Percentiles rank a stretch among this genome's conserved stretches.
Evolutionary conservation across 768 basidiomycete genomes (phyloP).

Genomic region (Cystobasidiopsis lactophilus): DNA sequence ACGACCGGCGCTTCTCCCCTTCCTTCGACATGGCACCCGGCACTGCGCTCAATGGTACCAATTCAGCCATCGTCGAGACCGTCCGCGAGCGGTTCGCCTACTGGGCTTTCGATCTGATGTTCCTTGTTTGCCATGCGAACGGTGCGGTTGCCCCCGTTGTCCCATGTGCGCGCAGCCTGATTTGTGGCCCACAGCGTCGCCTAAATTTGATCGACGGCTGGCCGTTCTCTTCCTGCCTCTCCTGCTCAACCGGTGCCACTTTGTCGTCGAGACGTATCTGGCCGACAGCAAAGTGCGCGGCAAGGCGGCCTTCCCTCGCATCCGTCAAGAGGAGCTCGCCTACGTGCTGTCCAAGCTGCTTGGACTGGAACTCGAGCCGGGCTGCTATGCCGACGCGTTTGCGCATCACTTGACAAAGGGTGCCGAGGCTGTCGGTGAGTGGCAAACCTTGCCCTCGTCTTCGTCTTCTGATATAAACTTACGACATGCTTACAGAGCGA

Average conservation of each 20-base stretch:
- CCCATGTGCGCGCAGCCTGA: no score
- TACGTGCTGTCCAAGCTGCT: conserved; percentile 62
- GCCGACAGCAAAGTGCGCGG: conserved; percentile 74
- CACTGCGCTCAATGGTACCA: conserved; percentile 8
- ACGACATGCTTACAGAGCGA: no score
- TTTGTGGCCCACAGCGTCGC: no score
- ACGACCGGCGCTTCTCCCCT: not conserved
- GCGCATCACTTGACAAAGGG: not conserved
- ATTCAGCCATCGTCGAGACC: conserved; percentile 10
- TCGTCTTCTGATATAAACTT: no score
- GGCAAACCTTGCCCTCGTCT: no score
- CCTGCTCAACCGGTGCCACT: conserved; percentile 52
- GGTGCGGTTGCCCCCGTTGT: conserved; percentile 20
- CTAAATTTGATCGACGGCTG: conserved; percentile 22
- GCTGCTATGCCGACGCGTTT: conserved; percentile 51
- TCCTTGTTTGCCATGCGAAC: conserved; percentile 49
- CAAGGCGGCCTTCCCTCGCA: conserved; percentile 67
- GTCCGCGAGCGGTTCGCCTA: conserved; percentile 71
- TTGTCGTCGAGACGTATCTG: conserved; percentile 46
- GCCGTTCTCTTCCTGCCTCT: conserved; percentile 51
- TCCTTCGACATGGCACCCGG: not conserved
- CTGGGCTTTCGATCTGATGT: conserved; percentile 77
- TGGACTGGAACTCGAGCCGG: conserved; percentile 47
- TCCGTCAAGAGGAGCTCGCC: conserved; percentile 68
- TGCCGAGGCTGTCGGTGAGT: no score